These are phyloP conservation scores for Cercospora beticola DNA, from an alignment of 2,329 filamentous ascomycete species.

Conservation along the genomic window DNA sequence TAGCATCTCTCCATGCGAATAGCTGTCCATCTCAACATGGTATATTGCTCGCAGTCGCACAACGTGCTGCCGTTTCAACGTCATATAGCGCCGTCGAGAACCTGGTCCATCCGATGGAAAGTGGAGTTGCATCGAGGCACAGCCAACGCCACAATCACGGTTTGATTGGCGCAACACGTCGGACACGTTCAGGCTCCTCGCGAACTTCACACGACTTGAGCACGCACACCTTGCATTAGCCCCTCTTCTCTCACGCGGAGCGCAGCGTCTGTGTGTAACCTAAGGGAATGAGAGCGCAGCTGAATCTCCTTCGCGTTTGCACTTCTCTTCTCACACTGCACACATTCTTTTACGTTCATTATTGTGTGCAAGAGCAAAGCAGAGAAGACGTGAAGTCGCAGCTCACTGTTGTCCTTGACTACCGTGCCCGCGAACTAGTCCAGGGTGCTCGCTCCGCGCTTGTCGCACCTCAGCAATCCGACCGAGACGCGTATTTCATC, in stretches of 20 bases:
- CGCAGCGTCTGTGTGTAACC: not conserved
- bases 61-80: not conserved
- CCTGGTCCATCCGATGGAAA: slow-evolving; percentile 1
- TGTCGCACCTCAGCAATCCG: slow-evolving; percentile 3
- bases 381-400: not conserved
- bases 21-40: not conserved
- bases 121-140: not conserved
- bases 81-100: slow-evolving; percentile 9
- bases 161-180: slow-evolving; percentile 14
- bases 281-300: not conserved
- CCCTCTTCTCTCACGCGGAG: not conserved
- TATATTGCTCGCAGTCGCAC: not conserved
- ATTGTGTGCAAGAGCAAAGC: not conserved
- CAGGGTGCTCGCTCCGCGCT: not conserved
- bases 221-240: slow-evolving; percentile 19
- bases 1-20: not conserved
- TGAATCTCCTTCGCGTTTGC: not conserved
- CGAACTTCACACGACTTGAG: slow-evolving; percentile 22
- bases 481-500: not conserved
- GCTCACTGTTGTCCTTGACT: slow-evolving; percentile 11
- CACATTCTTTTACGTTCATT: not conserved
- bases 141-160: slow-evolving; percentile 2
- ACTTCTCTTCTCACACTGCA: not conserved
- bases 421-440: slow-evolving; percentile 11
- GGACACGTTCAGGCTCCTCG: slow-evolving; percentile 14